phyloP scores from a whole-genome alignment of 441 rosid genomes.

The Populus tomentosa region DNA sequence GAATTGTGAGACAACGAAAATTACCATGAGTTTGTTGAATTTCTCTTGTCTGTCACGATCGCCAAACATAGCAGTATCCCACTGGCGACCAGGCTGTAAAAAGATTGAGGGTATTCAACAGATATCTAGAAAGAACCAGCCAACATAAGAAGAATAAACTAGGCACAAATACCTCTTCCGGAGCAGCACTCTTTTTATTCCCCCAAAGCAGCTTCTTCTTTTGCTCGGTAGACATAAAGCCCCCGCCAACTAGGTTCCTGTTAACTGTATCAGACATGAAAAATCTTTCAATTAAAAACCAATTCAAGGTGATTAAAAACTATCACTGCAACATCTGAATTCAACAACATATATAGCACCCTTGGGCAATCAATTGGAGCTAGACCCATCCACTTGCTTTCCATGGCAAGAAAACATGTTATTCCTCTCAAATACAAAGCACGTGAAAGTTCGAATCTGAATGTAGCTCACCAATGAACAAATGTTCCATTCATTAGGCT shows the following conservation, averaged over 20 bases:
- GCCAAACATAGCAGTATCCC: conserved; percentile 67
- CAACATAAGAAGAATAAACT: neutral
- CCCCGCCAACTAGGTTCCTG: conserved; percentile 69
- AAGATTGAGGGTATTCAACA: neutral
- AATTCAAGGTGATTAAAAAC: neutral
- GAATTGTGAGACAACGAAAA: conserved; percentile 2
- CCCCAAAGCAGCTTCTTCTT: conserved; percentile 98
- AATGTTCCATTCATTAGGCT: too few relatives aligned
- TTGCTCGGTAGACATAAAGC: conserved; percentile 82
- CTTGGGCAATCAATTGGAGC: too few relatives aligned
- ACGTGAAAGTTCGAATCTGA: too few relatives aligned
- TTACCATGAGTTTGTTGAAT: conserved; percentile 97
- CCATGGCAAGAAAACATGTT: too few relatives aligned
- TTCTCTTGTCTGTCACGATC: conserved; percentile 92
- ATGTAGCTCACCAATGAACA: too few relatives aligned
- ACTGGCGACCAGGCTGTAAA: conserved; percentile 54
- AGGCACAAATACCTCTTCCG: conserved; percentile 61
- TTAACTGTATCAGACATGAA: conserved; percentile 50
- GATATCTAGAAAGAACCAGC: neutral
- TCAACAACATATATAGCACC: too few relatives aligned
- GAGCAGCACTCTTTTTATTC: conserved; percentile 55
- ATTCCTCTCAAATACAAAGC: too few relatives aligned
- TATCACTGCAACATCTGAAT: neutral
- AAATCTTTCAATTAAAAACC: conserved; percentile 9
- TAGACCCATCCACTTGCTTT: too few relatives aligned